Conservation (phyloP, 2,329 filamentous ascomycete genomes). For the Pestalotiopsis sp. region DNA sequence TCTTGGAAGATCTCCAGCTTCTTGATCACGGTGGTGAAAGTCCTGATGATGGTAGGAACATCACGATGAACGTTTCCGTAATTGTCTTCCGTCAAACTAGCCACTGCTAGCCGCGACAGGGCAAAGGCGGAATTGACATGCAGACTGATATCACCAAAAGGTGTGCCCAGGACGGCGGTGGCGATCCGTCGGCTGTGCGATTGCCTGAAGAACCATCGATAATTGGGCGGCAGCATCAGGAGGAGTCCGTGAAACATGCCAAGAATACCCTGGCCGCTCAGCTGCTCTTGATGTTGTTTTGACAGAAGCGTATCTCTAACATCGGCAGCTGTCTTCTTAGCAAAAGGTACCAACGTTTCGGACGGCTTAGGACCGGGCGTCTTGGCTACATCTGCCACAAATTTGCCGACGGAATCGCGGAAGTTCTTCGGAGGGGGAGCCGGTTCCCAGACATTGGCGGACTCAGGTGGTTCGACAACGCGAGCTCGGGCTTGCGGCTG, state of each 20-base stretch:
- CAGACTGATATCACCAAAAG: conserved; percentile 69
- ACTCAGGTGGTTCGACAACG: conserved; percentile 43
- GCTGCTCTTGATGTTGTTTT: conserved; percentile 57
- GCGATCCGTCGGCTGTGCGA: conserved; percentile 68
- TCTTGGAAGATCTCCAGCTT: conserved; percentile 71
- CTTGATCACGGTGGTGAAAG: conserved; percentile 69
- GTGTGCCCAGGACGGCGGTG: conserved; percentile 72
- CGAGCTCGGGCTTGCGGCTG: conserved; percentile 34
- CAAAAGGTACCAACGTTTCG: conserved; percentile 52
- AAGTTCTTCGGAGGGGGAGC: conserved; percentile 40
- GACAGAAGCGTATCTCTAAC: conserved; percentile 52
- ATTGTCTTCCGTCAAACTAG: conserved; percentile 77
- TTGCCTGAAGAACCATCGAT: conserved; percentile 73
- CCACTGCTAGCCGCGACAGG: conserved; percentile 69
- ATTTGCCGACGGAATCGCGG: conserved; percentile 48
- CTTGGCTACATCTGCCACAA: conserved; percentile 44
- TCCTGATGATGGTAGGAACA: conserved; percentile 73
- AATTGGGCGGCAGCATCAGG: conserved; percentile 37
- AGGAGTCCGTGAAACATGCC: conserved; percentile 49
- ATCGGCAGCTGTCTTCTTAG: conserved; percentile 51
- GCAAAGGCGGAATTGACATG: conserved; percentile 75
- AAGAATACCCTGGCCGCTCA: conserved; percentile 52
- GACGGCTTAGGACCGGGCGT: conserved; percentile 52
- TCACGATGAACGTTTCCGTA: conserved; percentile 87
- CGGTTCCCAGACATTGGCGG: conserved; percentile 49